Base-by-base conservation (phyloP, 2,329 filamentous ascomycete species). In the Talaromyces sp. region DNA sequence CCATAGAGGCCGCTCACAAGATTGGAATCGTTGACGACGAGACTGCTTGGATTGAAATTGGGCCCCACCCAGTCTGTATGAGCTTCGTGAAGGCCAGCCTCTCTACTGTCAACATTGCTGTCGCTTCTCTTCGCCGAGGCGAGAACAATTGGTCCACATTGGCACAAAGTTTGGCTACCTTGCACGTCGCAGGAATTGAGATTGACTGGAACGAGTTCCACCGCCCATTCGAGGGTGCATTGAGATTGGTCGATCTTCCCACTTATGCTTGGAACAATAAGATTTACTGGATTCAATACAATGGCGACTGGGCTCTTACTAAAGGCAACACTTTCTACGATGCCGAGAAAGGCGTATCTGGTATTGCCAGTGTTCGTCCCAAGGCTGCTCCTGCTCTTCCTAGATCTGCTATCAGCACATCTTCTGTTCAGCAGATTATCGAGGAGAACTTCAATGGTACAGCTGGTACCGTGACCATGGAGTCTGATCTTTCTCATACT, bases 181-280 rank as follows among this genome's bases (percentile, higher is more conserved):
- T 93, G 0, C 87, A 90, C 76, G 78, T 79, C 3, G 83, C 82
- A 10, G 90, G 89, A 45, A 78, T 90, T 8, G 79, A 83, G 48
- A 80, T 93, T 65, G 82, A 89, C 73, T 93, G 90, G 85, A 85
- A 87, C 66, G 90, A 92, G 76, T 90, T 85, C 72, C 87, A 90
- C 75, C 80, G 82, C 50, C 82, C 86, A 62, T 90, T 88, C 73
- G 84, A 86, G 69, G 73, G 79, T 43, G 81, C 82, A 1, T 83
- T 88, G 48, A 80, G 84, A 48, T 78, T 91, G 16, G 77, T 90
- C n/a, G 79, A 84, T n/a, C 78, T 92, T 3, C 89, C 89, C 1
- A 82, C 84, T 0, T 92, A 92, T 73, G 82, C 82, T 0, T 92
- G 88, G 73, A 87, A 92, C 73, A 80, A 85, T 67, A 91, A 91